Conservation (phyloP, 345 rosid species). For the Laguncularia racemosa region DNA sequence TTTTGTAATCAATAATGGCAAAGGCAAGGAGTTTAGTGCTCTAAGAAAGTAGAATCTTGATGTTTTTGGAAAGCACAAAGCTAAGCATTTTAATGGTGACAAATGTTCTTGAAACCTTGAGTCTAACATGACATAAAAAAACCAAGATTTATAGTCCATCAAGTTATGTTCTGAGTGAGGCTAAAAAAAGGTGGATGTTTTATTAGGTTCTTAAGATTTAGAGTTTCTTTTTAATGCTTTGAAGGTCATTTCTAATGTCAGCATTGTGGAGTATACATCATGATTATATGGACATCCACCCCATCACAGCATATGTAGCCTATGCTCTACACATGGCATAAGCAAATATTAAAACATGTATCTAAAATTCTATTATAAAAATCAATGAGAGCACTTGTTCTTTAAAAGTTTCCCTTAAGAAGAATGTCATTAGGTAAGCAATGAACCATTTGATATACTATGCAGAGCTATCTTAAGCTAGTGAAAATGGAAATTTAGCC, state of each 20-base stretch:
- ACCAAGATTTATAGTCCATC: constrained; percentile 4
- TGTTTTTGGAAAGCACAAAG: constrained; percentile 12
- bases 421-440: no score
- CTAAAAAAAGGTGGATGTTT: constrained; percentile 27
- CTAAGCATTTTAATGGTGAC: constrained; percentile 8
- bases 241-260: constrained; percentile 66
- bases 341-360: constrained; percentile 21
- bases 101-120: constrained; percentile 4
- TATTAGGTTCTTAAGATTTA: constrained; percentile 45
- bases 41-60: constrained; percentile 10
- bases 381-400: constrained; percentile 14
- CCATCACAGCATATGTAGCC: constrained; percentile 64
- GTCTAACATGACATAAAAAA: constrained; percentile 10
- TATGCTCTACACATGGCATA: constrained; percentile 55
- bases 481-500: no score
- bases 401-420: constrained; percentile 34
- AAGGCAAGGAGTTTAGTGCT: constrained; percentile 4
- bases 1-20: constrained; percentile 9
- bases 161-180: constrained; percentile 9
- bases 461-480: no score
- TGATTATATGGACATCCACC: constrained; percentile 52
- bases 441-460: no score
- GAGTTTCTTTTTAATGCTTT: constrained; percentile 47
- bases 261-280: constrained; percentile 51
- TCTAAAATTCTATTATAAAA: constrained; percentile 13